A percentile compares a stretch with the other conserved stretches of the same genome.
phyloP scores from a whole-genome alignment of 768 basidiomycete genomes.

The Suillus alpinus region DNA sequence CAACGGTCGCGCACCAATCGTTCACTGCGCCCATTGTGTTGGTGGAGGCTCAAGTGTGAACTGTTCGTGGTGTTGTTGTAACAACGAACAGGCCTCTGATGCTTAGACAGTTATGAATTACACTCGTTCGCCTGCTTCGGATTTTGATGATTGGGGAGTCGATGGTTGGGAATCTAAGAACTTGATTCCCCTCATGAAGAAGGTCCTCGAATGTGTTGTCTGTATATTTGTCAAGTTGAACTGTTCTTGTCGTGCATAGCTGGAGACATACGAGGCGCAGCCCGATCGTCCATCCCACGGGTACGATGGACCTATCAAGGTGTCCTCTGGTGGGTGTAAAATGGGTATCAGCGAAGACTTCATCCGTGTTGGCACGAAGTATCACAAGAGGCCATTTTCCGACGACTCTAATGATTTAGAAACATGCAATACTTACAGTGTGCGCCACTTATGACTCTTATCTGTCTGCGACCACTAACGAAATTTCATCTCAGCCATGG shows the following conservation, averaged over 20 bases:
- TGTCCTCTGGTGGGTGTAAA: slow-evolving; percentile 22
- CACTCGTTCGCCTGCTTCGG: slow-evolving; percentile 23
- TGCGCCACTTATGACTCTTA: slow-evolving; percentile 4
- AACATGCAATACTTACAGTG: slow-evolving; percentile 23
- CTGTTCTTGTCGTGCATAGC: slow-evolving; percentile 5
- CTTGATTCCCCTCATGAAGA: slow-evolving; percentile 23
- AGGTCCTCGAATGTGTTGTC: slow-evolving; percentile 11
- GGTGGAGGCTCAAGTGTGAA: slow-evolving; percentile 25
- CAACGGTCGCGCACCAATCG: slow-evolving; percentile 12
- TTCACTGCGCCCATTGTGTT: slow-evolving; percentile 19
- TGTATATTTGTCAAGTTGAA: not conserved
- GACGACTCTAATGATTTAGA: slow-evolving; percentile 50
- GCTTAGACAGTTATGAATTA: slow-evolving; percentile 15
- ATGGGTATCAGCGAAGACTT: slow-evolving; percentile 38
- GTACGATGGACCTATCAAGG: slow-evolving; percentile 21
- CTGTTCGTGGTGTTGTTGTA: slow-evolving; percentile 8
- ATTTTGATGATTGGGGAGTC: slow-evolving; percentile 32
- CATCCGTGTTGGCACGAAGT: slow-evolving; percentile 41
- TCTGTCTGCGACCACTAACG: not conserved
- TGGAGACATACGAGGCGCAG: slow-evolving; percentile 21
- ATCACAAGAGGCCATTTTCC: slow-evolving; percentile 43
- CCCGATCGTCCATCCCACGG: slow-evolving; percentile 17
- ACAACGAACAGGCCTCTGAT: not conserved
- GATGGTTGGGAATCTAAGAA: slow-evolving; percentile 24
- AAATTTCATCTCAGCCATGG: slow-evolving; percentile 12